These are phyloP conservation scores for Exsudoporus frostii DNA, from an alignment of 768 basidiomycete genomes.

Conservation along the genomic window DNA sequence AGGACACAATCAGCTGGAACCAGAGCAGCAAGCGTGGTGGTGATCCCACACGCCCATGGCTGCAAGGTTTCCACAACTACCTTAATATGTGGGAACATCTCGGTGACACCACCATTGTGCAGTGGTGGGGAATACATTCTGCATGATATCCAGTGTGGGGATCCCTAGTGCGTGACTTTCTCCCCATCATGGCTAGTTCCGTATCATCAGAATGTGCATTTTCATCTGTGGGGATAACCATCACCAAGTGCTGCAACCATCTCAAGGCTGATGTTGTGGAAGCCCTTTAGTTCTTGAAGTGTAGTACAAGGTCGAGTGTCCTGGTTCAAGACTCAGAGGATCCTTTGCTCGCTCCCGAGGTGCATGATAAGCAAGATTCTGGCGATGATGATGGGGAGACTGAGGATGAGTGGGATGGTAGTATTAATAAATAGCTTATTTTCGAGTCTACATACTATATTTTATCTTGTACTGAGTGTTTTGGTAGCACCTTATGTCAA, in stretches of 20 bases:
- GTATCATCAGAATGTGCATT: not conserved
- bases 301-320: not conserved
- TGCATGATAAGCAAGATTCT: not conserved
- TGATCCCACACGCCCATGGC: constrained; percentile 1
- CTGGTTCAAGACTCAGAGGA: not conserved
- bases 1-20: not conserved
- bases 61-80: constrained; percentile 7
- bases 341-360: not conserved
- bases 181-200: constrained; percentile 7
- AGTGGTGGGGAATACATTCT: constrained; percentile 5
- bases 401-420: constrained; percentile 1
- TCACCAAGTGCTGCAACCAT: not conserved
- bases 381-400: not conserved
- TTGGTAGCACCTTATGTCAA: not conserved
- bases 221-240: constrained; percentile 6
- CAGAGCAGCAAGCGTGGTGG: not conserved
- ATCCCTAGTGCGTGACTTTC: not conserved
- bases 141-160: not conserved
- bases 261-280: constrained; percentile 4
- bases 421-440: not conserved
- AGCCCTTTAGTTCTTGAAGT: constrained; percentile 3
- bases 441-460: not conserved
- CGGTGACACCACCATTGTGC: constrained; percentile 3
- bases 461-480: not conserved
- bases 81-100: too few species aligned